phyloP scores from a whole-genome alignment of 768 basidiomycete genomes.

The Austroboletus festivus region DNA sequence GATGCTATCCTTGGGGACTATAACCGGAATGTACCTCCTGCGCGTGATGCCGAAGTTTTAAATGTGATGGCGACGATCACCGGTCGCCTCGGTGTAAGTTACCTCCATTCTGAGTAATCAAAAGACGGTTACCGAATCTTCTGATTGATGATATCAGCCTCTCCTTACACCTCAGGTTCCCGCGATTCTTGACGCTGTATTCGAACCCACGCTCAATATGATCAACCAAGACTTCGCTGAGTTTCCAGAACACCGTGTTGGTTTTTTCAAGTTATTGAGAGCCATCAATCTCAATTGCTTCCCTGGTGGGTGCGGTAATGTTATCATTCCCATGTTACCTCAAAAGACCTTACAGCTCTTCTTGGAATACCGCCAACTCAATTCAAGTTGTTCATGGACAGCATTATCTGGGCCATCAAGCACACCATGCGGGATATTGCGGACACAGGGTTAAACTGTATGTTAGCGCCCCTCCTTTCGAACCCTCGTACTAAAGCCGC shows the following conservation, averaged over 20 bases:
- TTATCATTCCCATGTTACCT: not conserved
- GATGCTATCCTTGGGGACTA: slow-evolving; percentile 99
- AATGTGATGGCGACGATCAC: slow-evolving; percentile 98
- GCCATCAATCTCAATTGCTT: slow-evolving; percentile 93
- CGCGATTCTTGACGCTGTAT: slow-evolving; percentile 93
- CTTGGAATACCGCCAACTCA: slow-evolving; percentile 84
- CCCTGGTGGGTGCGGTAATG: slow-evolving; percentile 63
- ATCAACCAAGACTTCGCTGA: slow-evolving; percentile 99
- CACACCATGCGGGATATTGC: slow-evolving; percentile 99
- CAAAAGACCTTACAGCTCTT: slow-evolving; percentile 47
- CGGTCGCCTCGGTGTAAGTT: slow-evolving; percentile 77
- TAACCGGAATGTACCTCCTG: slow-evolving; percentile 87
- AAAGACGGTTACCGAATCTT: slow-evolving; percentile 5
- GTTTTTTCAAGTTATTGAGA: slow-evolving; percentile 93
- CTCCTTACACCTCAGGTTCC: slow-evolving; percentile 92
- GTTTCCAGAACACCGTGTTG: slow-evolving; percentile 94
- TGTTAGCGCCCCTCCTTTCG: slow-evolving; percentile 10
- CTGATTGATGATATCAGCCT: slow-evolving; percentile 44
- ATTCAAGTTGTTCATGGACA: slow-evolving; percentile 98
- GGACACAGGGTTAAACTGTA: slow-evolving; percentile 81
- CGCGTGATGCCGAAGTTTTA: slow-evolving; percentile 94
- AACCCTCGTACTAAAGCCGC: slow-evolving; percentile 4
- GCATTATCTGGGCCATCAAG: slow-evolving; percentile 99
- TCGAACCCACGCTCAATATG: slow-evolving; percentile 96
- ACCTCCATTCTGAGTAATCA: not conserved